Evolutionary conservation across 805 yeast species (phyloP).

Genomic region (Jamesozyma piceae): DNA sequence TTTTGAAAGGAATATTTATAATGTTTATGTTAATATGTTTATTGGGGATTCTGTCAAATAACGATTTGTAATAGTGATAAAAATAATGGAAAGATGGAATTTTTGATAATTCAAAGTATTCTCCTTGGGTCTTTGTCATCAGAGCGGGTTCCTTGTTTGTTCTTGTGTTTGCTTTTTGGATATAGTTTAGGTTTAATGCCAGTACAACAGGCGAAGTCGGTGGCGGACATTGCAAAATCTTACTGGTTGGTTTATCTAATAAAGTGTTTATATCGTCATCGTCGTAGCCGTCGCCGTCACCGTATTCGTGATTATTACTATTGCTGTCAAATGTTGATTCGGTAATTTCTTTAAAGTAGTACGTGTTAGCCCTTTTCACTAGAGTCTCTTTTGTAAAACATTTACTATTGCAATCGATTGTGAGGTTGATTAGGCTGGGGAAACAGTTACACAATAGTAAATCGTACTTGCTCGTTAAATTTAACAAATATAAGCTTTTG

Average conservation of each 20-base stretch:
- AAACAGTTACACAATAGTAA: constrained; percentile 42
- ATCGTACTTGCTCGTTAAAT: constrained; percentile 37
- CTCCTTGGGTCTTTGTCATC: constrained; percentile 19
- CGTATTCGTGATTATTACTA: not conserved
- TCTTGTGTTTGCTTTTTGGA: constrained; percentile 10
- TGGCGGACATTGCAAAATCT: constrained; percentile 23
- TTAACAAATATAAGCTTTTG: constrained; percentile 30
- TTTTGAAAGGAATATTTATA: constrained; percentile 29
- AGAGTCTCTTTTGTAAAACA: constrained; percentile 29
- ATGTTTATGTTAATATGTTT: constrained; percentile 22
- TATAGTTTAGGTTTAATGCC: constrained; percentile 18
- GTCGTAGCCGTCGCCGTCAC: not conserved
- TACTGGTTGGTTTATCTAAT: constrained; percentile 14
- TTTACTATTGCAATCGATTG: constrained; percentile 41
- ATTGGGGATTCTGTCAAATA: constrained; percentile 28
- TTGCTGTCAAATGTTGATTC: too few species aligned
- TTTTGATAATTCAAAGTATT: constrained; percentile 16
- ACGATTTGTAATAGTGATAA: constrained; percentile 21
- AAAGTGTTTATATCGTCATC: constrained; percentile 6
- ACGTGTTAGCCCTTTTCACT: constrained; percentile 16
- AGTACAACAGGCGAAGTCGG: constrained; percentile 27
- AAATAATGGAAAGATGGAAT: constrained; percentile 26
- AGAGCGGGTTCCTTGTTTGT: constrained; percentile 14
- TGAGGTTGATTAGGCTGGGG: constrained; percentile 31
- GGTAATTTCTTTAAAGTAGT: constrained; percentile 16